Base-by-base conservation (phyloP, 345 rosid genomes). In the Euclidium syriacum region DNA sequence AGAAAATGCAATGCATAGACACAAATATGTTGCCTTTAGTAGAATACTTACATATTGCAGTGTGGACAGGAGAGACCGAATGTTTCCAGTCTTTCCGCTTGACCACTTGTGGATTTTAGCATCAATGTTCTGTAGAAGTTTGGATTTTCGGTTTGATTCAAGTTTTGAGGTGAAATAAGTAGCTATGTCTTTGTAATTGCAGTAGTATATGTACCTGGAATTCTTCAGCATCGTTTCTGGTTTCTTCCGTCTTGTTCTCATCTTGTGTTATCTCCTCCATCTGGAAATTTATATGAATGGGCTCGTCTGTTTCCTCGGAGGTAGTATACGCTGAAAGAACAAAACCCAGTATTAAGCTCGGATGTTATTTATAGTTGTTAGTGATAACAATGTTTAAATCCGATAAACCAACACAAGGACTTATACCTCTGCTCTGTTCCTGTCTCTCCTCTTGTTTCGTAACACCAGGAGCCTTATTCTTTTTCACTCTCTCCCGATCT, bases 41-140 rank as follows among this genome's bases (percentile, higher is more conserved):
- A 30, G 25, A 52, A 26, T 39, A 77, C 98, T 87, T 76, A 87
- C 98, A 75, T 82, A 87, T 61, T 89, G 97, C 64, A 92, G 65
- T 8, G 95, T 92, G 33, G 98, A 89, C 74, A 92, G 67, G 27
- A 92, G 85, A n/a, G 98, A 85, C 33, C 98, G 90, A 40, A 92
- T 85, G 75, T 87, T 92, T 62, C 95, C 85, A 39, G 79, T 90
- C 78, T 83, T 92, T 48, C 96, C 98, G 17, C 54, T 62, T 29
- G 85, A 87, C 97, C 98, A 92, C 19, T 79, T 78, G 23, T 62
- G 79, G 62, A 89, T 87, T 73, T 84, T 77, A 48, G 73, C 78
- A 71, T 87, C 83, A 12, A 84, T 79, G 56, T 23, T 81, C 98
- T 89, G 77, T 63, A 76, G 10, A 35, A 30, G 42, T 59, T 58